These are phyloP conservation scores for Crataegus laevigata DNA, from an alignment of 306 rosid genomes.

Conservation along the genomic window DNA sequence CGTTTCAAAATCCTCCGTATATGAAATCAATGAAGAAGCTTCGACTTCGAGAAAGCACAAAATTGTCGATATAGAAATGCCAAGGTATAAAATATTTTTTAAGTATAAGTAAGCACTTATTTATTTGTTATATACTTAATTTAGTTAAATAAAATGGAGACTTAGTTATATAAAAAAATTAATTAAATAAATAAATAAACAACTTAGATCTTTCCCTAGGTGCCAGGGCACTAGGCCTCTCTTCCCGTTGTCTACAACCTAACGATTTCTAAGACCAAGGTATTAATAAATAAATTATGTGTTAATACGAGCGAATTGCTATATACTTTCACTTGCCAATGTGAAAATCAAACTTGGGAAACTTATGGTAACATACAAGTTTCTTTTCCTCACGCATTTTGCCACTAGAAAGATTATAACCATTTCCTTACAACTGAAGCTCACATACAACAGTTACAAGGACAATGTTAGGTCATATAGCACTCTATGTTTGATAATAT, in stretches of 20 bases:
- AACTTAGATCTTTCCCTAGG: accelerated
- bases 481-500: constrained; percentile 1
- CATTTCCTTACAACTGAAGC: background rate
- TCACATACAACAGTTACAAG: background rate
- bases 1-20: too few relatives aligned
- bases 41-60: too few relatives aligned
- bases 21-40: too few relatives aligned
- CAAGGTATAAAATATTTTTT: too few relatives aligned
- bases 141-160: too few relatives aligned
- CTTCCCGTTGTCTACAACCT: too few relatives aligned
- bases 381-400: background rate
- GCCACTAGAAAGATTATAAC: background rate
- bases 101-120: too few relatives aligned
- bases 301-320: background rate
- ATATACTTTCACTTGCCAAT: background rate
- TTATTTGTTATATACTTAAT: too few relatives aligned
- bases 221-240: too few relatives aligned
- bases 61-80: too few relatives aligned
- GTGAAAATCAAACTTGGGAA: background rate
- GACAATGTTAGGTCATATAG: background rate
- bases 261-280: background rate
- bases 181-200: too few relatives aligned
- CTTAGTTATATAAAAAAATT: too few relatives aligned
- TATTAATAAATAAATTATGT: background rate
- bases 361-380: background rate